These are phyloP conservation scores for Samsoniella hepiali DNA, from an alignment of 2,329 filamentous ascomycete genomes.

Conservation along the genomic window DNA sequence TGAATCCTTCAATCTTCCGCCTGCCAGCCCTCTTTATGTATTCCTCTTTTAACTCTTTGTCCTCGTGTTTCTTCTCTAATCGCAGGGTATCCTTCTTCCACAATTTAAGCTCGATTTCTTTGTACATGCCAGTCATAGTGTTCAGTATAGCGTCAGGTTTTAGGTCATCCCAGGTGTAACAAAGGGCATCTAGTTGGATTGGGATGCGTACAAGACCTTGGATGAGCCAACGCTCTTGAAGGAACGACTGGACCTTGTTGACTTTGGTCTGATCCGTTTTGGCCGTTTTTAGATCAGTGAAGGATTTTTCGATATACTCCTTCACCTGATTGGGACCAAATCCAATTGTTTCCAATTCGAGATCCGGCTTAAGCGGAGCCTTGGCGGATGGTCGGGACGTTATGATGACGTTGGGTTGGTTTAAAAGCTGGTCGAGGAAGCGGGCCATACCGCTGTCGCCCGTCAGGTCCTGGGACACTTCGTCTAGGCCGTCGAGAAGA, in stretches of 20 bases:
- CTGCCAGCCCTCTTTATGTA: no score
- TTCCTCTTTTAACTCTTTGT: no score
- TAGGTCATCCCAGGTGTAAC: conserved; percentile 34
- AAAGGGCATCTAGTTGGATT: conserved; percentile 43
- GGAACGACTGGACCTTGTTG: conserved; percentile 25
- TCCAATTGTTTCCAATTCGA: not conserved
- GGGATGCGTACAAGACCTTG: conserved; percentile 40
- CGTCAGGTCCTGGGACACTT: conserved; percentile 10
- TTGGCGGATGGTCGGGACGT: conserved; percentile 36
- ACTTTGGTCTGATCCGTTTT: conserved; percentile 15
- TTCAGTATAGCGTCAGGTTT: conserved; percentile 19
- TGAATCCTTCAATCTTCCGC: not conserved
- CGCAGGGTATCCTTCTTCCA: conserved; percentile 38
- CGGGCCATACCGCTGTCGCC: not conserved
- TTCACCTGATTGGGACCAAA: not conserved
- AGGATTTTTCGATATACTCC: not conserved
- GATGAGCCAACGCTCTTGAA: conserved; percentile 32
- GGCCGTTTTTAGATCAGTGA: conserved; percentile 39
- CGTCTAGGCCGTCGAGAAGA: conserved; percentile 34
- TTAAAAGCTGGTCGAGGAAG: conserved; percentile 26
- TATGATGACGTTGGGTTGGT: conserved; percentile 37
- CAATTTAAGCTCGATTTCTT: conserved; percentile 33
- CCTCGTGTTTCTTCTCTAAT: conserved; percentile 25
- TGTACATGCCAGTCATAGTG: conserved; percentile 38
- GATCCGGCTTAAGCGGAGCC: conserved; percentile 20